Evolutionary conservation across 129 eudicot species (phyloP), one percentile per base, ranked within the genome.

Genomic region (Kitagawia praeruptora): DNA sequence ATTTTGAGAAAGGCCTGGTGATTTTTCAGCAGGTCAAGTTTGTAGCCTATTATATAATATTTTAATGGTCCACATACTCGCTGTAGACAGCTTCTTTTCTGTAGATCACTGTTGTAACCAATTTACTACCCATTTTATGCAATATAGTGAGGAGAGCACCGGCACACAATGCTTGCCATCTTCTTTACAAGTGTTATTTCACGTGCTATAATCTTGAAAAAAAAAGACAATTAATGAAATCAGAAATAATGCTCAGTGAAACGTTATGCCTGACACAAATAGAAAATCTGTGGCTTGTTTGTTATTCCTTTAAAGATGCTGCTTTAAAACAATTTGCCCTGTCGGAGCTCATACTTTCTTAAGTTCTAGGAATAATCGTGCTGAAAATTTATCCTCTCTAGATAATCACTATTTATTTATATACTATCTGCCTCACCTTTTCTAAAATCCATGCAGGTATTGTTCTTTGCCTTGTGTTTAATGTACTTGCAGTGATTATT

Each of bases 401-500:
- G 23, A 21, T 23, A 19, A 40, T 38, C 8, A 18, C 61, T 21
- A 27, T 10, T 38, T 18, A n/a, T 41, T 13, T 77, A 2, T 77
- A 2, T 45, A 18, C 45, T 54, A 23, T 27, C 49, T 58, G 4
- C 25, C 53, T 42, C 64, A 58, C 61, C 64, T 14, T 78, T 28
- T 70, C 31, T 51, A 23, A 27, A 83, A 70, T 81, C 64, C 45
- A 27, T 86, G 82, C 96, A 95, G 98, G 98, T 70, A 82, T 95
- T 75, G 96, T 95, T 80, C 85, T 90, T 76, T 95, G 98, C 86
- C 98, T 95, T 56, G 84, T 82, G 23, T 95, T 85, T 84, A 95
- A 95, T 58, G 79, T 95, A 44, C 75, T 92, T 78, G 98, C 98
- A 8, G 90, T 95, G 79, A 90, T 79, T 74, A 92, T 92, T 56